Conservation (phyloP, 2,329 filamentous ascomycete species). For the Phoma sp. region DNA sequence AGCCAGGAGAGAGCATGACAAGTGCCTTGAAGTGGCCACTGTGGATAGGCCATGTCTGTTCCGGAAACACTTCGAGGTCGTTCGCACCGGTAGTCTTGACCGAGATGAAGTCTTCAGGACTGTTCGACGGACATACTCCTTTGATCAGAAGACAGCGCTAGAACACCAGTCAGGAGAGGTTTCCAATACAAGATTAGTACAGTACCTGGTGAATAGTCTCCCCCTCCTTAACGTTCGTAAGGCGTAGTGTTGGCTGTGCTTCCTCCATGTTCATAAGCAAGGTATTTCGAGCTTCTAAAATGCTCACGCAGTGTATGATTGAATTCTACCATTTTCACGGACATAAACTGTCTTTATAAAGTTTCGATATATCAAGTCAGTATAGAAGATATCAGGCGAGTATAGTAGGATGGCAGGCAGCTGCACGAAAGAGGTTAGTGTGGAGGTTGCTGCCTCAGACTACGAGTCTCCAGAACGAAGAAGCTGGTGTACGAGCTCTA, state of each 20-base stretch:
- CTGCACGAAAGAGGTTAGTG: constrained; percentile 7
- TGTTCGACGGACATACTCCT: constrained; percentile 28
- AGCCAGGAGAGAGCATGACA: constrained; percentile 38
- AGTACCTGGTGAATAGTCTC: constrained; percentile 41
- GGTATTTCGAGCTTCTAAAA: not conserved
- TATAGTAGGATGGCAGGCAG: constrained; percentile 1
- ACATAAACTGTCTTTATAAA: not conserved
- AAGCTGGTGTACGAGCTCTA: not conserved
- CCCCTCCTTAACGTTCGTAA: constrained; percentile 36
- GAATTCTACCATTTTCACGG: not conserved
- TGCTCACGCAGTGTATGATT: not conserved
- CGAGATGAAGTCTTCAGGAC: constrained; percentile 31
- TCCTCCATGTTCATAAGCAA: not conserved
- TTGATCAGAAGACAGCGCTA: constrained; percentile 41
- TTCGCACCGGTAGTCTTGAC: constrained; percentile 27
- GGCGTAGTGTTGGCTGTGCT: not conserved
- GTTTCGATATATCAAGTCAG: not conserved
- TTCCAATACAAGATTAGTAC: too few relatives aligned
- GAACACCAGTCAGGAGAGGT: not conserved
- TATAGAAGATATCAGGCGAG: too few relatives aligned
- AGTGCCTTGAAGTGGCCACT: constrained; percentile 44
- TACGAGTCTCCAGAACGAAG: not conserved
- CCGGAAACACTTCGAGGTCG: constrained; percentile 31
- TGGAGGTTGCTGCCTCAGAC: constrained; percentile 8
- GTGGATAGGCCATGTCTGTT: constrained; percentile 45